Percentiles rank a stretch among this genome's conserved stretches.
Evolutionary conservation across 1,139 yeast genomes (phyloP).

Genomic region (Taiozyma sp.): DNA sequence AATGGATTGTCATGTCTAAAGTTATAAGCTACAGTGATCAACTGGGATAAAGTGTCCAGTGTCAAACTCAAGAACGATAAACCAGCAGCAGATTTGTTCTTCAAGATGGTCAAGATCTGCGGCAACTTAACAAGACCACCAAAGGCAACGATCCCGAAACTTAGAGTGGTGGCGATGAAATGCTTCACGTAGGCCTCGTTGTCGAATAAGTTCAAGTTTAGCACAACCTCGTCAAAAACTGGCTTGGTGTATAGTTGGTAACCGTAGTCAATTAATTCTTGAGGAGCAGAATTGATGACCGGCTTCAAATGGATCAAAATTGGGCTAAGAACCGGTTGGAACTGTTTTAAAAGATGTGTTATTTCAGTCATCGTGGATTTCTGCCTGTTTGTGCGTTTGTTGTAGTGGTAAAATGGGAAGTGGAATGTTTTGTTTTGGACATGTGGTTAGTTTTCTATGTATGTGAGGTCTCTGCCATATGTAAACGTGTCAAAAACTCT

Average conservation of each 20-base stretch:
- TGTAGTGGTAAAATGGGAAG: neutral
- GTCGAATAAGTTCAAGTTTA: slow-evolving; percentile 13
- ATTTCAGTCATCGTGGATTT: neutral
- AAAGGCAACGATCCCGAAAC: slow-evolving; percentile 31
- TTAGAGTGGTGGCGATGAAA: slow-evolving; percentile 28
- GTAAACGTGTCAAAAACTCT: neutral
- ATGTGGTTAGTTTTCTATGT: neutral
- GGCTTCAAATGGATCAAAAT: slow-evolving; percentile 18
- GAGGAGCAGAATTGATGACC: slow-evolving; percentile 9
- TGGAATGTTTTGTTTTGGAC: neutral
- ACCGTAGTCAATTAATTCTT: slow-evolving; percentile 14
- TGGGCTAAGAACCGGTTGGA: slow-evolving; percentile 17
- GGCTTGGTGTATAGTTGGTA: slow-evolving; percentile 14
- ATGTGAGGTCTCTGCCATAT: neutral
- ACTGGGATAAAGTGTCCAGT: slow-evolving; percentile 35
- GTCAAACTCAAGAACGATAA: slow-evolving; percentile 30
- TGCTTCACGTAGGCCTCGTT: slow-evolving; percentile 6
- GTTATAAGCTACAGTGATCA: slow-evolving; percentile 37
- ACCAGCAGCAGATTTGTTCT: slow-evolving; percentile 31
- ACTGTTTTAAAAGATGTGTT: slow-evolving; percentile 1
- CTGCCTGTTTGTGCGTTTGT: neutral
- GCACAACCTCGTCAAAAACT: slow-evolving; percentile 17
- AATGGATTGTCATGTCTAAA: slow-evolving; percentile 36
- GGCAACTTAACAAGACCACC: slow-evolving; percentile 35
- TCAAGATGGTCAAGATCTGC: slow-evolving; percentile 30